These are phyloP conservation scores for Eimeria brunetti DNA, from an alignment of 169 alveolate species.

Conservation along the genomic window DNA sequence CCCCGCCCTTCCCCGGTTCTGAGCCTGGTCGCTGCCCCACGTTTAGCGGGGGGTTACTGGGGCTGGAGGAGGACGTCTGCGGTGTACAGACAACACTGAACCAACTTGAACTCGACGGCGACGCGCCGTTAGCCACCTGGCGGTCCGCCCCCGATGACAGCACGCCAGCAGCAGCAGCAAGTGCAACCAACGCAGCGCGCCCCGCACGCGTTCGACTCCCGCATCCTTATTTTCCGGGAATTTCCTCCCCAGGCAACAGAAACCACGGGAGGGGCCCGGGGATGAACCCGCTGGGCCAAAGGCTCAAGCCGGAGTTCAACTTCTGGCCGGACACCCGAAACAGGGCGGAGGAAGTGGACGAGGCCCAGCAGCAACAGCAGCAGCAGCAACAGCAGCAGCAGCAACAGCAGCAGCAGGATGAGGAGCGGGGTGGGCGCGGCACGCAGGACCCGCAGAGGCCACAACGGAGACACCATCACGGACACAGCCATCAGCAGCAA, in stretches of 20 bases:
- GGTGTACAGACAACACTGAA: conserved; percentile 71
- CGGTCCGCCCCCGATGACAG: conserved; percentile 37
- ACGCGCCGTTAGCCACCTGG: conserved; percentile 77
- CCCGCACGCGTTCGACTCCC: conserved; percentile 47
- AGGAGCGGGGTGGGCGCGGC: conserved; percentile 1
- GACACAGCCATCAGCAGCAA: neutral
- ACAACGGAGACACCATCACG: neutral
- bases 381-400: conserved; percentile 18
- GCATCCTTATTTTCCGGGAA: conserved; percentile 2
- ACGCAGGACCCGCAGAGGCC: neutral
- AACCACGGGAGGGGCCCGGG: conserved; percentile 18
- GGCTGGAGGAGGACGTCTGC: conserved; percentile 75
- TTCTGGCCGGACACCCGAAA: conserved; percentile 69
- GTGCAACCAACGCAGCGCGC: neutral
- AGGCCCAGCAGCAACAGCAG: conserved; percentile 10
- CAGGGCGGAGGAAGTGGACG: neutral
- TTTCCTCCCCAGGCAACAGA: conserved; percentile 23
- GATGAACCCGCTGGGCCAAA: conserved; percentile 70
- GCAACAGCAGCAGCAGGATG: neutral
- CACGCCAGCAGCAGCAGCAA: neutral
- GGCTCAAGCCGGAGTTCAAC: conserved; percentile 56
- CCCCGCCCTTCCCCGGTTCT: conserved; percentile 27
- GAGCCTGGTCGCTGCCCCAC: conserved; percentile 74
- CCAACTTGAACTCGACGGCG: conserved; percentile 69
- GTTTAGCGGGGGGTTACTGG: conserved; percentile 73